These are phyloP conservation scores for Amanita fuliginea DNA, from an alignment of 768 basidiomycete genomes.

Conservation along the genomic window DNA sequence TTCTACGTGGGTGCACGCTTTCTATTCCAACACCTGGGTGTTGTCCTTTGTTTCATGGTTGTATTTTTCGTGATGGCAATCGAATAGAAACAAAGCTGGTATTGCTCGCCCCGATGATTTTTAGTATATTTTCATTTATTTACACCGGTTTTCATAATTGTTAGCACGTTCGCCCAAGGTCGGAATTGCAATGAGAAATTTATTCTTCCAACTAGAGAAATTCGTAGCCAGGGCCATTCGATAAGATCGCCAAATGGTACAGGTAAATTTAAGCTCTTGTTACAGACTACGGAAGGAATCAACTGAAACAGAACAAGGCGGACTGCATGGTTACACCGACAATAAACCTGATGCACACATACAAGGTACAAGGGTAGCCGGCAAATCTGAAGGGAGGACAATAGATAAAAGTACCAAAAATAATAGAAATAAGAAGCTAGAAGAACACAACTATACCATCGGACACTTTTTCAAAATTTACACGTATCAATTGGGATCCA, in stretches of 20 bases:
- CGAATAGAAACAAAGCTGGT: no score
- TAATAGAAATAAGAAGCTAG: constrained; percentile 8
- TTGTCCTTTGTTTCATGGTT: no score
- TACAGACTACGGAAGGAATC: neutral
- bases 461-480: constrained; percentile 10
- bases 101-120: no score
- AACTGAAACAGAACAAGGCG: neutral
- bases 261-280: neutral
- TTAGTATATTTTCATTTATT: no score
- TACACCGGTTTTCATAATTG: no score
- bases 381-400: neutral
- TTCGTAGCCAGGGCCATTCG: neutral
- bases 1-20: no score
- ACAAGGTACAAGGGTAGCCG: neutral
- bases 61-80: no score
- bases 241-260: neutral
- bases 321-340: neutral
- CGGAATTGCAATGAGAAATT: no score
- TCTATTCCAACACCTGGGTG: no score
- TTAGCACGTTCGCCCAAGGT: no score
- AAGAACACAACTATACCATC: constrained; percentile 15
- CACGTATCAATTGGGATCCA: constrained; percentile 7
- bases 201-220: neutral
- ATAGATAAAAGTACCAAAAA: constrained; percentile 2
- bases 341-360: constrained; percentile 6